A percentile compares a stretch with the other conserved stretches of the same genome.
Evolutionary conservation across 2,329 filamentous ascomycete species (phyloP).

Genomic region (Diaporthe sp.): DNA sequence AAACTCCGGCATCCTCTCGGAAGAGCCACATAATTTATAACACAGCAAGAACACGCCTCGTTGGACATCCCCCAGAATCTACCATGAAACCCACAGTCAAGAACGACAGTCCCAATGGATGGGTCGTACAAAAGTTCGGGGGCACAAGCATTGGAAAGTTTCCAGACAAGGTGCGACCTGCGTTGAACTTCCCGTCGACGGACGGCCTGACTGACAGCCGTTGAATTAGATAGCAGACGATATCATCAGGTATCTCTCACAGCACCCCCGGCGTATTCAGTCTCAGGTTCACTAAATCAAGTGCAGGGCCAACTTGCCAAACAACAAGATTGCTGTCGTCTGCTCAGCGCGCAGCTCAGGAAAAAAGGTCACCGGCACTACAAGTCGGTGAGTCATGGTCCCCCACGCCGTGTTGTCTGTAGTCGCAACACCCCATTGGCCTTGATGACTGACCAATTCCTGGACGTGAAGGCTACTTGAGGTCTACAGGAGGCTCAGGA

Average conservation of each 20-base stretch:
- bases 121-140: slow-evolving; percentile 96
- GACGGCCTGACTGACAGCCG: slow-evolving; percentile 38
- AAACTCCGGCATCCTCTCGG: neutral
- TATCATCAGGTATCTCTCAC: slow-evolving; percentile 72
- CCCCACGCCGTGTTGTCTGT: slow-evolving; percentile 20
- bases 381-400: slow-evolving; percentile 81
- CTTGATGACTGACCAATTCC: slow-evolving; percentile 23
- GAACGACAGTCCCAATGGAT: slow-evolving; percentile 62
- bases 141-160: slow-evolving; percentile 98
- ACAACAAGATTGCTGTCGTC: slow-evolving; percentile 88
- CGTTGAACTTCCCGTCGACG: slow-evolving; percentile 14
- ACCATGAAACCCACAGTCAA: slow-evolving; percentile 47
- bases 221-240: slow-evolving; percentile 70
- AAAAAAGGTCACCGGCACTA: slow-evolving; percentile 95
- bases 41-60: neutral
- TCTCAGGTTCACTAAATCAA: slow-evolving; percentile 27
- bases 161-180: slow-evolving; percentile 70
- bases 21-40: neutral
- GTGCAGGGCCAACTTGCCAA: slow-evolving; percentile 70
- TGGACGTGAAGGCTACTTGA: slow-evolving; percentile 65
- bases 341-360: slow-evolving; percentile 96
- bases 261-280: slow-evolving; percentile 30
- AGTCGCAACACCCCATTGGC: neutral
- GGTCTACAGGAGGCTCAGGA: slow-evolving; percentile 70
- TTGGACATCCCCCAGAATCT: neutral